Percentiles rank a stretch among this genome's conserved stretches.
Conservation (phyloP, 768 basidiomycete genomes). For the Cubamyces sp. region DNA sequence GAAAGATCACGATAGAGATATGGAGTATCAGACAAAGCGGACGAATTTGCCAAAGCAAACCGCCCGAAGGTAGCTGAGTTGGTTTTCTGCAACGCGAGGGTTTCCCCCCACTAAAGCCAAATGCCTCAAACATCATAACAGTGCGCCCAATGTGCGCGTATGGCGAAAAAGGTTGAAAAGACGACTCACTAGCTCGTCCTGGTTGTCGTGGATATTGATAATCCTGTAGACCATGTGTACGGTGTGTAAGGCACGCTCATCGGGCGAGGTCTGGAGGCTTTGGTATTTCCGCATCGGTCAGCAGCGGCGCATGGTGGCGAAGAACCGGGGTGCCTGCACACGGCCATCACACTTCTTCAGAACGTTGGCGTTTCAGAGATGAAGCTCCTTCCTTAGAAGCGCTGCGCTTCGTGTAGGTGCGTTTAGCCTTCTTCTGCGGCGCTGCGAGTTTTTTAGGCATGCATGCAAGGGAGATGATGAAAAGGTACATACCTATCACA, state of each 20-base stretch:
- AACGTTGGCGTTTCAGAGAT: slow-evolving; percentile 5
- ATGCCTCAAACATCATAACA: slow-evolving; percentile 88
- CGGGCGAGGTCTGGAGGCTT: too few relatives aligned
- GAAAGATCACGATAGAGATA: neutral
- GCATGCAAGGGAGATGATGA: neutral
- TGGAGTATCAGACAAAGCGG: slow-evolving; percentile 49
- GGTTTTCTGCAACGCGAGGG: slow-evolving; percentile 74
- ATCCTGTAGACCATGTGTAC: neutral
- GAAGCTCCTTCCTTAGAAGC: neutral
- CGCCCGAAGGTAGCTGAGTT: slow-evolving; percentile 92
- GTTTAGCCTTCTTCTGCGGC: slow-evolving; percentile 4
- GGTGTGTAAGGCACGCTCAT: neutral
- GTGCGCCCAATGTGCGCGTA: neutral
- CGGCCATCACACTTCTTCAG: neutral
- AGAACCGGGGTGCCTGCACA: too few relatives aligned
- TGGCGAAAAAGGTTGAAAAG: neutral
- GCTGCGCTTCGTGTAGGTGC: slow-evolving; percentile 19
- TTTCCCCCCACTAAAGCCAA: slow-evolving; percentile 78
- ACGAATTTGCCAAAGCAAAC: slow-evolving; percentile 44
- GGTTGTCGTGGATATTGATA: too few relatives aligned
- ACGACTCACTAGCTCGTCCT: too few relatives aligned
- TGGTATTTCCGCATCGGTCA: too few relatives aligned
- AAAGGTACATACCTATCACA: slow-evolving; percentile 14
- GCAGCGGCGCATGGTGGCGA: too few relatives aligned
- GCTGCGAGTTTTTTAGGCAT: neutral